Percentiles rank a stretch among this genome's conserved stretches.
These are phyloP conservation scores for Nyctanthes arbortristis DNA, from an alignment of 257 asterid genomes.

Conservation along the genomic window DNA sequence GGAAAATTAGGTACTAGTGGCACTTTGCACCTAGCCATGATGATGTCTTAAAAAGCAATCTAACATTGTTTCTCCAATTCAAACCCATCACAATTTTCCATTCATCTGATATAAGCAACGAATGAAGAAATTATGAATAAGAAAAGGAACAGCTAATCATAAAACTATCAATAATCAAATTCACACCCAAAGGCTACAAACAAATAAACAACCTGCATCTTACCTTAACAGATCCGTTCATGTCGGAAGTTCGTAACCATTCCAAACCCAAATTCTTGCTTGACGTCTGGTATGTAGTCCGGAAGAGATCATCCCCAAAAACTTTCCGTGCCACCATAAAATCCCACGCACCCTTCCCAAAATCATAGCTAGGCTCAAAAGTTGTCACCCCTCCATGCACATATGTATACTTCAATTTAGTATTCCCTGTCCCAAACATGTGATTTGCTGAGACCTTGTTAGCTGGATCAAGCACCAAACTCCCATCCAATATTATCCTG, in stretches of 20 bases:
- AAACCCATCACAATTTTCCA: constrained; percentile 15
- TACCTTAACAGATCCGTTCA: constrained; percentile 88
- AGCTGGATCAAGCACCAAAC: constrained; percentile 69
- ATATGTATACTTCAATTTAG: constrained; percentile 79
- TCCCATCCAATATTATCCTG: constrained; percentile 74
- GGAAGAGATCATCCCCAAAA: constrained; percentile 66
- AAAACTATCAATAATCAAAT: constrained; percentile 2
- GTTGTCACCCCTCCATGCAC: constrained; percentile 72
- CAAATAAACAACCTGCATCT: constrained; percentile 7
- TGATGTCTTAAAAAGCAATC: constrained; percentile 14
- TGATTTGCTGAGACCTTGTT: constrained; percentile 92
- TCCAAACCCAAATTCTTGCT: constrained; percentile 80
- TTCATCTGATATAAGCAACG: no score
- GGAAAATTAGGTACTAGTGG: not conserved
- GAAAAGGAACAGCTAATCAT: no score
- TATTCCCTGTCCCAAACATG: constrained; percentile 63
- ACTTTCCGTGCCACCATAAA: constrained; percentile 65
- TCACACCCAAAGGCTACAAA: constrained; percentile 13
- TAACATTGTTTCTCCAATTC: not conserved
- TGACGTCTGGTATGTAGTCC: constrained; percentile 81
- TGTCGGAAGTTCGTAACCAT: constrained; percentile 76
- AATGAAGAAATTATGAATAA: no score
- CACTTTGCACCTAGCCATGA: not conserved
- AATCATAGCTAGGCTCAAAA: constrained; percentile 82
- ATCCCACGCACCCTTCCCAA: constrained; percentile 82